Base-by-base conservation (phyloP, 495 filamentous ascomycete species). In the Clohesyomyces aquaticus region DNA sequence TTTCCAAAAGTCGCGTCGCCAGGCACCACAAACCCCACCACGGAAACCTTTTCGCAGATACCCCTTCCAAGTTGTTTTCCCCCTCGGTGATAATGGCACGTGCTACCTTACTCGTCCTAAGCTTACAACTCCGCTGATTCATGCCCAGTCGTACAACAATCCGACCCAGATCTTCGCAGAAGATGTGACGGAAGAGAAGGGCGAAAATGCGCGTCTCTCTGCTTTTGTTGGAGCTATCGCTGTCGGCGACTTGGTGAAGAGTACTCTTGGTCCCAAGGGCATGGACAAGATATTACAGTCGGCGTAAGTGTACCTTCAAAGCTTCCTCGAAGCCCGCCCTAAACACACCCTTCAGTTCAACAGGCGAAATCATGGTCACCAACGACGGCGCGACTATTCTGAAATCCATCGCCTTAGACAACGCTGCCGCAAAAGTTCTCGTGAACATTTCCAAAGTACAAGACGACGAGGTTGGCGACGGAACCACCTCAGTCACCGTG, bases 231-330 rank as follows among this genome's bases (percentile, higher is more conserved):
- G 93, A 73, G 94, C 95, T 70, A 98, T 98, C 72, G 94, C 94
- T 27, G 93, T 98, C 41, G 94, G 94, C 46, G 95, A 98, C 74
- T 75, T 96, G 69, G 94, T 98, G 23, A 98, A 98, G 84, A 94
- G 89, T 74, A 98, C 94, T 9, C 80, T 98, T 14, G 94, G 94
- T 12, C 95, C 94, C 1, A 97, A 98, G 80, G 94, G 94, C 70
- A 98, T 98, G 95, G 95, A 98, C 80, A 98, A 98, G 82, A 98
- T 98, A 76, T 79, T 98, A 75, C 94, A 98, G 75, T 97, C 93
- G 78, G 95, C 92, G 89, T 96, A 84, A 43, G 85, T 81, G 56
- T 61, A 4, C 28, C 53, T 29, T 38, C 4, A n/a, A 6, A 35
- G 19, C 26, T 53, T 50, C 25, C 38, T 6, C 29, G 12, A 28